Base-by-base conservation (phyloP, 1,139 yeast species). In the Geotrichum cucujoidarum region DNA sequence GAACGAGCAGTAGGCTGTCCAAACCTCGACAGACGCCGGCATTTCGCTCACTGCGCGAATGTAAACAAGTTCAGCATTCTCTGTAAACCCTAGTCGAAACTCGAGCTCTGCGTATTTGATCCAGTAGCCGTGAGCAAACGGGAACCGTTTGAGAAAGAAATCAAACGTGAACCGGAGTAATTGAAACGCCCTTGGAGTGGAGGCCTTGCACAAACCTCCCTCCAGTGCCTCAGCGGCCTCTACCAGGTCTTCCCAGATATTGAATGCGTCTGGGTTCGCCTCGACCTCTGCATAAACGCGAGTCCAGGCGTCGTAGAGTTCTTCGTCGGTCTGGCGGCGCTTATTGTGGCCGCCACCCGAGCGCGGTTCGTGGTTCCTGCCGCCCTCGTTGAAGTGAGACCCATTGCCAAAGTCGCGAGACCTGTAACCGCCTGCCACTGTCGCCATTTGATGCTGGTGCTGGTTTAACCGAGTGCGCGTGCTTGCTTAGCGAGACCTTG, bases 91-190 rank as follows among this genome's bases (percentile, higher is more conserved):
- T 29, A 84, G 62, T 38, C 72, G 70, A 59, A 76, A 81, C 62
- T 81, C 86, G 64, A 80, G 69, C 21, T 74, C 69, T 0, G 95
- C 95, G 62, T 76, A 86, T 53, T 80, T 77, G 42, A 84, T 72
- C 92, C 97, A 87, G 63, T 86, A 87, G 45, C 86, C 88, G 58
- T 81, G 88, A 29, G 83, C 65, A 34, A 74, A 68, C 0, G 97
- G 97, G 63, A 74, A 89, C 49, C 76, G 73, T 2, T 65, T 65
- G n/a, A 92, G 68, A 49, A 90, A 68, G 21, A 77, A 73, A 43
- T 74, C 74, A 60, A 79, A 86, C 0, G 82, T 68, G 1, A 68
- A 57, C 40, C 79, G 62, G 41, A 80, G 62, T 4, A 74, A 57
- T 14, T 68, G 63, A 6, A 77, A 52, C 33, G 74, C 71, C 10